Base-by-base conservation (phyloP, 345 rosid genomes). In the Viola odorata region DNA sequence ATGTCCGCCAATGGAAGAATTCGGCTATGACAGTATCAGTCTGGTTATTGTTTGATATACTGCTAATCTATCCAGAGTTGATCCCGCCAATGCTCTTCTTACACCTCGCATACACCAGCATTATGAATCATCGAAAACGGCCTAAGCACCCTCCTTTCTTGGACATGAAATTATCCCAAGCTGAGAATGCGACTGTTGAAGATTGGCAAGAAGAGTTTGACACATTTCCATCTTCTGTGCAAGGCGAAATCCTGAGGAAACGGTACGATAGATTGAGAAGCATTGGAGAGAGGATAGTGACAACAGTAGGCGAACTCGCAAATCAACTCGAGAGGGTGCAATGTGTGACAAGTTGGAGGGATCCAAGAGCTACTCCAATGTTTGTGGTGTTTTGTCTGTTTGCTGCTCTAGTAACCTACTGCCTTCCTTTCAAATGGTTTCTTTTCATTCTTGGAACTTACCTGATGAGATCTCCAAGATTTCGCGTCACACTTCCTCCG, bases 191-290 rank as follows among this genome's bases (percentile, higher is more conserved):
- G 0, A 59, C 48, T 41, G 39, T 66, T 1, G 82, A 77, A 40
- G 87, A 80, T 38, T 52, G 75, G n/a, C 81, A 80, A 13, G 87
- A 82, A 64, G 87, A 82, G 62, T 67, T 82, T 6, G 87, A 80
- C 5, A 69, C 84, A 8, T 80, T 75, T 52, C 87, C 87, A 12
- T 44, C 82, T 7, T 75, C 84, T 0, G 63, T 41, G 12, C 59
- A 52, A 0, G 54, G 58, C 1, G 78, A 78, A 0, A 53, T 69
- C 13, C 55, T 80, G 15, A 73, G 65, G 57, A 51, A 9, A 42
- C 73, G 87, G 65, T 82, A 82, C 32, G 87, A 82, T 41, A 55
- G 81, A 5, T 23, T 83, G 48, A 77, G 87, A 65, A 67, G 74
- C 64, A 72, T 80, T 15, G 82, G 69, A 1, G 82, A 77, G 17